Conservation (phyloP, 2,329 filamentous ascomycete species). For the Beauveria brongniartii region DNA sequence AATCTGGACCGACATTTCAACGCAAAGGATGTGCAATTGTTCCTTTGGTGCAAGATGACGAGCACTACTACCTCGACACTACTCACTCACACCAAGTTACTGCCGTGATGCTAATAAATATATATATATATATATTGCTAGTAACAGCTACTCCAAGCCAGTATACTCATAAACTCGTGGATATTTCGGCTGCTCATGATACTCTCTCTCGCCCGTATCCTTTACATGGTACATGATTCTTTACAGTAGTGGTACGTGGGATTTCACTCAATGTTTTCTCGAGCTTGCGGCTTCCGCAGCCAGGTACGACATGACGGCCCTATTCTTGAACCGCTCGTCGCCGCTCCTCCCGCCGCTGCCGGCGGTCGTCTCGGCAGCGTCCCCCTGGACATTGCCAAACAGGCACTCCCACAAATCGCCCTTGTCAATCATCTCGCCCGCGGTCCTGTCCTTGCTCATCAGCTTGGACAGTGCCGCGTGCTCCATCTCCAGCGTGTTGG, state of each 20-base stretch:
- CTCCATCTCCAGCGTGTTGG: slow-evolving; percentile 78
- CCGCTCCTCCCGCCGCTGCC: slow-evolving; percentile 20
- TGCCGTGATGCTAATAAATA: no score
- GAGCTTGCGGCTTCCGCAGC: slow-evolving; percentile 37
- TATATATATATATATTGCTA: neutral
- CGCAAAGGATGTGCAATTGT: no score
- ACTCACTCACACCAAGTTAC: no score
- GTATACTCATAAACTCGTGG: no score
- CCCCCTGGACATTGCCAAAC: slow-evolving; percentile 50
- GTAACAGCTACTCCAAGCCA: neutral
- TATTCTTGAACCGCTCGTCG: slow-evolving; percentile 8
- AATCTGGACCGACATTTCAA: no score
- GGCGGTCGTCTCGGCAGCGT: neutral
- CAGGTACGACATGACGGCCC: slow-evolving; percentile 26
- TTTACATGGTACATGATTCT: neutral
- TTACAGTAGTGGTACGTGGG: neutral
- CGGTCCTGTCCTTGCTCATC: slow-evolving; percentile 59
- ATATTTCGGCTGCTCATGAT: neutral
- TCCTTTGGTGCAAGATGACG: no score
- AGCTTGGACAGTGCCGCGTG: slow-evolving; percentile 61
- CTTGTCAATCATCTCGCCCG: slow-evolving; percentile 71
- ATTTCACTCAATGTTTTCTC: slow-evolving; percentile 17
- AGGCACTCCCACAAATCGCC: slow-evolving; percentile 84
- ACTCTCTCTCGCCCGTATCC: neutral
- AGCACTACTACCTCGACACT: no score